Conservation (phyloP, 2,329 filamentous ascomycete species). For the Chaetomiaceae sp. region DNA sequence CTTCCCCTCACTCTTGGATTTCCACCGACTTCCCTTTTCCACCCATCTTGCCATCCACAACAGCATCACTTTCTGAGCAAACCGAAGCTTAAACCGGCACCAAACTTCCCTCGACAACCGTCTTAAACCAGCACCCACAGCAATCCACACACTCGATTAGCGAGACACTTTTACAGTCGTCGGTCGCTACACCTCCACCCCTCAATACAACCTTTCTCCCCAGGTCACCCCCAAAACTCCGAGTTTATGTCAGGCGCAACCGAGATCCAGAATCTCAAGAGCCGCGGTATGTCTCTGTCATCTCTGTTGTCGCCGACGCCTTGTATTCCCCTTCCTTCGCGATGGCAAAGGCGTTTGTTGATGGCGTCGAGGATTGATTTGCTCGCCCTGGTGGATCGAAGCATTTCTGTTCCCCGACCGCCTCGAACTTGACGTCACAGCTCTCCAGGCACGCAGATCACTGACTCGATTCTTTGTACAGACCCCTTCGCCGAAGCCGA, state of each 20-base stretch:
- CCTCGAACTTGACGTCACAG: background rate
- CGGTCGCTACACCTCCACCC: conserved; percentile 45
- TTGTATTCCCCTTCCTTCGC: background rate
- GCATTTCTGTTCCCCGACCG: background rate
- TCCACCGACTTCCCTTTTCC: conserved; percentile 24
- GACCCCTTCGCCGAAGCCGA: conserved; percentile 99
- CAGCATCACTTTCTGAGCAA: conserved; percentile 23
- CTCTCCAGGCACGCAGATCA: conserved; percentile 14
- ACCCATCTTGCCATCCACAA: conserved; percentile 24
- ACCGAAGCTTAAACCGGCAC: conserved; percentile 14
- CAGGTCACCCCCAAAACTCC: conserved; percentile 59
- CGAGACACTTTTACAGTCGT: conserved; percentile 47
- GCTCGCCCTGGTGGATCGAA: background rate
- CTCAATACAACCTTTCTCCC: conserved; percentile 47
- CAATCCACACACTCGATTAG: conserved; percentile 32
- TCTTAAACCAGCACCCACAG: conserved; percentile 1
- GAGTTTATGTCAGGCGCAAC: conserved; percentile 97
- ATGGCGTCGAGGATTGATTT: background rate
- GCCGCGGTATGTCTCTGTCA: conserved; percentile 66
- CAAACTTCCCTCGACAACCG: conserved; percentile 2
- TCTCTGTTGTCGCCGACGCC: background rate
- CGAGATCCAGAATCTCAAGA: conserved; percentile 68
- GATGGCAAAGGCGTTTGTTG: background rate
- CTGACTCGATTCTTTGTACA: conserved; percentile 39
- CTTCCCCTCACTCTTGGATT: conserved; percentile 26